Conservation (phyloP, 208 protist genomes). For the Leishmania guyanensis region DNA sequence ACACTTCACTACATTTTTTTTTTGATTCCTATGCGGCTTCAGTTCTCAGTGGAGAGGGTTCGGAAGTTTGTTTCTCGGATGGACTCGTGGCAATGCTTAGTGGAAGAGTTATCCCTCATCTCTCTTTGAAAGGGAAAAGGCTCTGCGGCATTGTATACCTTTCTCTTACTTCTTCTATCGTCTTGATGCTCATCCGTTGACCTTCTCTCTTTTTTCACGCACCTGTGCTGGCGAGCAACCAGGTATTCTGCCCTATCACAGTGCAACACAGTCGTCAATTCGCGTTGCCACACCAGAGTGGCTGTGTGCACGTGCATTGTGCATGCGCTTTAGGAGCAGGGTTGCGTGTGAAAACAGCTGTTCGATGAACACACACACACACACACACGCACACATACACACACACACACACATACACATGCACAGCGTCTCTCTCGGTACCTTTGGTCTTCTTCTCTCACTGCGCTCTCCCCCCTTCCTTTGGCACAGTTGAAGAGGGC, state of each 20-base stretch:
- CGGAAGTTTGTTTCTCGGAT: neutral
- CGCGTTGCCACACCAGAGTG: neutral
- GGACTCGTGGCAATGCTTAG: neutral
- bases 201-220: neutral
- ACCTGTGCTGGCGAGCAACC: neutral
- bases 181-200: neutral
- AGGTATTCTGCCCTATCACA: neutral
- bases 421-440: neutral
- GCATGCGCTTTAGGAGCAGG: neutral
- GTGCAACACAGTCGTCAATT: neutral
- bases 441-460: neutral
- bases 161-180: neutral
- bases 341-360: neutral
- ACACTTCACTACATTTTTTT: slow-evolving; percentile 1
- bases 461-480: no score
- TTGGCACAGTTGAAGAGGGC: no score
- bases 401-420: no score
- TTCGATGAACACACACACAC: neutral
- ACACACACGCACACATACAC: no score
- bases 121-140: neutral
- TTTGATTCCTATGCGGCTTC: slow-evolving; percentile 17
- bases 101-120: neutral
- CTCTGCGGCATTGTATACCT: neutral
- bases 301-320: neutral
- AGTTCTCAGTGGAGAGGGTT: neutral